Percentiles rank a stretch among this genome's conserved stretches.
Evolutionary conservation across 495 filamentous ascomycete species (phyloP).

Genomic region (Neurospora sp.): DNA sequence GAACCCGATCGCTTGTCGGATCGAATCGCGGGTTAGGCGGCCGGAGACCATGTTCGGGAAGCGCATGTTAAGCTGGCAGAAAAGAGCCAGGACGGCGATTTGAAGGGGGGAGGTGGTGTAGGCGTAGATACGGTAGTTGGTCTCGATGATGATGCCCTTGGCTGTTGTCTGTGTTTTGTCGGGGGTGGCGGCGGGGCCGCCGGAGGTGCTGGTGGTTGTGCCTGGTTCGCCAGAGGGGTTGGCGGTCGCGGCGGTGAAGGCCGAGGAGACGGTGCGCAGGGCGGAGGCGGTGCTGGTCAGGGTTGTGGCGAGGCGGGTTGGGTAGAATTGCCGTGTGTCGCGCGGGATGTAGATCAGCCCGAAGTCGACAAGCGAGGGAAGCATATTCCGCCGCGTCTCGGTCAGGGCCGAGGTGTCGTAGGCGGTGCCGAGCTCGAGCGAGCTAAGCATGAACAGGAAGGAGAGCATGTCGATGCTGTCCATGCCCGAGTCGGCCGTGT

Average conservation of each 20-base stretch:
- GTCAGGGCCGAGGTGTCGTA: constrained; percentile 76
- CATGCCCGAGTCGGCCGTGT: constrained; percentile 44
- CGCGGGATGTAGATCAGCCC: constrained; percentile 72
- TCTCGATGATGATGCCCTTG: constrained; percentile 89
- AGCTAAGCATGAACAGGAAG: constrained; percentile 93
- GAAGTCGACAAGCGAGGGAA: constrained; percentile 74
- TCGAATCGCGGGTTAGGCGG: constrained; percentile 74
- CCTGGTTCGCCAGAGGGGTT: constrained; percentile 28
- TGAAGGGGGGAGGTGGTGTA: constrained; percentile 89
- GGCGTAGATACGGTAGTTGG: constrained; percentile 97
- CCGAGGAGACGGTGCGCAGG: constrained; percentile 49
- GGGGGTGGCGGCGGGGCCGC: constrained; percentile 16
- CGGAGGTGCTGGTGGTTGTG: constrained; percentile 20
- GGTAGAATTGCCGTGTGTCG: constrained; percentile 64
- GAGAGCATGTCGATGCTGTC: constrained; percentile 87
- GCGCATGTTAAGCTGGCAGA: constrained; percentile 71
- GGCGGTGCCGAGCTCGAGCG: constrained; percentile 77
- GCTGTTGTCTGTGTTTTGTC: constrained; percentile 19
- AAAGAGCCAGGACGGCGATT: constrained; percentile 88
- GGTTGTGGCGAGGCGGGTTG: constrained; percentile 88
- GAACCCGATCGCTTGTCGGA: constrained; percentile 73
- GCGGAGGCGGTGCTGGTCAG: constrained; percentile 73
- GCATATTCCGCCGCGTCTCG: constrained; percentile 71
- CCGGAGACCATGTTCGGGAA: constrained; percentile 89
- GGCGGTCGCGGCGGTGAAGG: constrained; percentile 38